Evolutionary conservation across 2,329 filamentous ascomycete genomes (phyloP).

Genomic region (Sporothrix pseudoabietina): DNA sequence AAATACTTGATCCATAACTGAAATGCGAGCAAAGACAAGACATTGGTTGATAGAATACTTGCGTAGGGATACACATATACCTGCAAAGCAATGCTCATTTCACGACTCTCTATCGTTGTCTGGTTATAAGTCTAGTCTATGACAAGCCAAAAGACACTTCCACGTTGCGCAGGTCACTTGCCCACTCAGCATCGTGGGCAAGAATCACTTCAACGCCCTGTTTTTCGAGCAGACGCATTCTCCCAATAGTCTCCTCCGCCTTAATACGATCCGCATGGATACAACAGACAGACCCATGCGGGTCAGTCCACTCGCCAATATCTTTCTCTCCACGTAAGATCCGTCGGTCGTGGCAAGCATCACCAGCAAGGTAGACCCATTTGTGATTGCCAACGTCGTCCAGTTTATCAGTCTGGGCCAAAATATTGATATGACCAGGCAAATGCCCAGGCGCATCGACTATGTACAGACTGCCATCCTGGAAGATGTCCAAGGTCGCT

Average conservation of each 20-base stretch:
- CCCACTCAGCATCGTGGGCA: constrained; percentile 10
- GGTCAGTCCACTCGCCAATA: constrained; percentile 2
- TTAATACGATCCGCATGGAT: neutral
- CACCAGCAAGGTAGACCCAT: neutral
- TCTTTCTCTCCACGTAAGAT: neutral
- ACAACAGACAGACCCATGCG: neutral
- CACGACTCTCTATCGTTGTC: no score
- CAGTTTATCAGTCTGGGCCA: neutral
- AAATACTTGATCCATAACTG: no score
- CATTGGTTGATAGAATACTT: no score
- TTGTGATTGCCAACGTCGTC: neutral
- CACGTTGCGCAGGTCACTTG: neutral
- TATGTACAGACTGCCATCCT: constrained; percentile 1
- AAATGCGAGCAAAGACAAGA: no score
- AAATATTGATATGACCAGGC: neutral
- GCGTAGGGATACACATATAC: no score
- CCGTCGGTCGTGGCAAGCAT: constrained; percentile 13
- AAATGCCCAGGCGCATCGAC: constrained; percentile 3
- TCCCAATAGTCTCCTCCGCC: neutral
- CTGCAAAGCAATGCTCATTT: no score
- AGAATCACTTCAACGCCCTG: constrained; percentile 1
- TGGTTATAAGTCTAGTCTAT: neutral
- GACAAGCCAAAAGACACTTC: neutral
- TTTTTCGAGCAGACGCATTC: neutral
- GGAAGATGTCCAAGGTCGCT: constrained; percentile 2